A percentile compares a stretch with the other conserved stretches of the same genome.
Conservation (phyloP, 192 early-diverging fungal species). For the Entomortierella chlamydospora region DNA sequence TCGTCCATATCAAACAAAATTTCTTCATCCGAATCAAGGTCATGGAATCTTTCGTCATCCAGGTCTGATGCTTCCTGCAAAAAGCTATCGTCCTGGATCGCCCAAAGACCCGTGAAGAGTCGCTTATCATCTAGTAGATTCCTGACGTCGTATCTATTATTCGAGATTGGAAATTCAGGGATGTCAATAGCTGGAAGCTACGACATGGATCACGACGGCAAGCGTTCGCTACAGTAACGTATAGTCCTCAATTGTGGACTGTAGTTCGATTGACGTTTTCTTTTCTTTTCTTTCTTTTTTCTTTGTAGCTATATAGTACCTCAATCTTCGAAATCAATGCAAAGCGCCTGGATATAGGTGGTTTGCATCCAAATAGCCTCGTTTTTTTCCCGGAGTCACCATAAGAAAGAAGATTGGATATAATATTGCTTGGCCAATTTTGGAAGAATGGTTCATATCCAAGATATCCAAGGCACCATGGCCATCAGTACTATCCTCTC, state of each 20-base stretch:
- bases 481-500: background rate
- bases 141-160: slow-evolving; percentile 71
- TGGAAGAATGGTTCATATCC: background rate
- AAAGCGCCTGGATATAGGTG: background rate
- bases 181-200: background rate
- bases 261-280: background rate
- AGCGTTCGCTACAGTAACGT: background rate
- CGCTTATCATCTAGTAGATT: slow-evolving; percentile 66
- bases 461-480: background rate
- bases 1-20: slow-evolving; percentile 63
- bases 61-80: slow-evolving; percentile 1
- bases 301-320: slow-evolving; percentile 4
- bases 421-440: too few relatives aligned
- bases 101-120: slow-evolving; percentile 18
- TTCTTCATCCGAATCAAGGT: slow-evolving; percentile 73
- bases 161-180: background rate
- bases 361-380: background rate
- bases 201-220: background rate
- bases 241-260: background rate
- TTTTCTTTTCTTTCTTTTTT: background rate
- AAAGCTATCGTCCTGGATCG: slow-evolving; percentile 17
- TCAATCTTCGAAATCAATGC: background rate
- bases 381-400: background rate
- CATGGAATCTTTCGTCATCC: slow-evolving; percentile 67
- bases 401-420: background rate